Evolutionary conservation across 1,139 yeast species (phyloP).

Genomic region (Nakaseomyces bracarensis): DNA sequence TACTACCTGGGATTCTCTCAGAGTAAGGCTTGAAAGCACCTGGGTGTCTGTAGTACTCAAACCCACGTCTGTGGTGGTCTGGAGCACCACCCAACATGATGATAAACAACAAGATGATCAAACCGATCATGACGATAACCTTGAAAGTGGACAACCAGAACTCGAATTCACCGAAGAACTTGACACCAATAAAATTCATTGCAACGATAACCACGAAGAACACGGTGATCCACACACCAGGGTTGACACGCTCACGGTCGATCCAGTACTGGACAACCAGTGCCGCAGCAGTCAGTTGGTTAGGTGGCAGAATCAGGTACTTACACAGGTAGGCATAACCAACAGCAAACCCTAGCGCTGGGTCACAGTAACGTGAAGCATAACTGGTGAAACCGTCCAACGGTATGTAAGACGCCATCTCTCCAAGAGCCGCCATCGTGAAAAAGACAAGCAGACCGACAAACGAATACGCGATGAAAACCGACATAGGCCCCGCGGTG

Average conservation of each 20-base stretch:
- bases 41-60: constrained; percentile 39
- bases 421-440: constrained; percentile 68
- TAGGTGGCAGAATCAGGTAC: constrained; percentile 59
- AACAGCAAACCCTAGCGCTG: constrained; percentile 66
- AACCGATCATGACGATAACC: constrained; percentile 48
- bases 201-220: constrained; percentile 39
- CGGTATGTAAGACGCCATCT: constrained; percentile 66
- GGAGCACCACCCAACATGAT: constrained; percentile 57
- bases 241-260: constrained; percentile 37
- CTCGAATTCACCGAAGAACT: constrained; percentile 58
- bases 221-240: constrained; percentile 50
- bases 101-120: constrained; percentile 42
- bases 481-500: constrained; percentile 62
- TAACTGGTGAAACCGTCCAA: constrained; percentile 67
- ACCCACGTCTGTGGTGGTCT: constrained; percentile 45
- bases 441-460: constrained; percentile 58
- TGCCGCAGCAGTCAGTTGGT: constrained; percentile 41
- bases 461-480: constrained; percentile 50
- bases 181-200: constrained; percentile 49
- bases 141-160: constrained; percentile 57
- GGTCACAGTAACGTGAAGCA: constrained; percentile 59
- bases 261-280: constrained; percentile 43
- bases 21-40: constrained; percentile 45
- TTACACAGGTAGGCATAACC: constrained; percentile 59
- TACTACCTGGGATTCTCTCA: constrained; percentile 33